These are phyloP conservation scores for Penicillium coffeae DNA, from an alignment of 495 filamentous ascomycete species.

Conservation along the genomic window DNA sequence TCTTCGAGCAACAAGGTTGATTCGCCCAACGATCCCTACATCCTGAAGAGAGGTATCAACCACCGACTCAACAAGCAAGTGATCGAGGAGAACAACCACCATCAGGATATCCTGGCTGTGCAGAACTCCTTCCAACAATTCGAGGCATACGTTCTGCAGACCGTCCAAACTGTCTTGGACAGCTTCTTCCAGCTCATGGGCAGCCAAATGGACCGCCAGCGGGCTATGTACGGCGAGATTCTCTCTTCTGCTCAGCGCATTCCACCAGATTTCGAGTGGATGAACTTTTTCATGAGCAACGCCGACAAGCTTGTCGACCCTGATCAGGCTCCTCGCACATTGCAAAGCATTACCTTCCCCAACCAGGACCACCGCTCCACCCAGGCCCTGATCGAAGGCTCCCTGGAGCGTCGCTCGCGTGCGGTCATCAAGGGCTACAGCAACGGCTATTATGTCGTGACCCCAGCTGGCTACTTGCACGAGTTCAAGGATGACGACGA, in stretches of 20 bases:
- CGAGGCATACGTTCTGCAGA: conserved; percentile 78
- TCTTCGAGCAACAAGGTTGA: conserved; percentile 60
- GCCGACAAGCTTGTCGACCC: conserved; percentile 74
- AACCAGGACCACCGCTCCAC: conserved; percentile 83
- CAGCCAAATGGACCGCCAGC: conserved; percentile 76
- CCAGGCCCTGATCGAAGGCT: conserved; percentile 78
- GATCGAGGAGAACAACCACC: conserved; percentile 89
- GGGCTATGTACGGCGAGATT: conserved; percentile 78
- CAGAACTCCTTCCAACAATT: conserved; percentile 87
- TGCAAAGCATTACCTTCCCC: conserved; percentile 72
- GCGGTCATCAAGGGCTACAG: conserved; percentile 75
- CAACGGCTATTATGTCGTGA: conserved; percentile 84
- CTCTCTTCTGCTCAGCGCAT: conserved; percentile 71
- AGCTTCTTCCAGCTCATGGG: conserved; percentile 74
- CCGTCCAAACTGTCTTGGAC: conserved; percentile 75
- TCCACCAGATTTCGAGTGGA: conserved; percentile 90
- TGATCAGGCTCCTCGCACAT: conserved; percentile 61
- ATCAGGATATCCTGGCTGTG: conserved; percentile 80
- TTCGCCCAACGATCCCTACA: conserved; percentile 76
- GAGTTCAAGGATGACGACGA: conserved; percentile 96
- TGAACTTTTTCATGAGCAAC: conserved; percentile 69
- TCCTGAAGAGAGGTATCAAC: conserved; percentile 74
- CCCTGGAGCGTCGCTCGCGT: conserved; percentile 79
- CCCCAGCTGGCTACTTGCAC: conserved; percentile 79
- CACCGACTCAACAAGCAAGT: conserved; percentile 88